These are phyloP conservation scores for Neurospora sp. DNA, from an alignment of 2,329 filamentous ascomycete genomes.

Conservation along the genomic window DNA sequence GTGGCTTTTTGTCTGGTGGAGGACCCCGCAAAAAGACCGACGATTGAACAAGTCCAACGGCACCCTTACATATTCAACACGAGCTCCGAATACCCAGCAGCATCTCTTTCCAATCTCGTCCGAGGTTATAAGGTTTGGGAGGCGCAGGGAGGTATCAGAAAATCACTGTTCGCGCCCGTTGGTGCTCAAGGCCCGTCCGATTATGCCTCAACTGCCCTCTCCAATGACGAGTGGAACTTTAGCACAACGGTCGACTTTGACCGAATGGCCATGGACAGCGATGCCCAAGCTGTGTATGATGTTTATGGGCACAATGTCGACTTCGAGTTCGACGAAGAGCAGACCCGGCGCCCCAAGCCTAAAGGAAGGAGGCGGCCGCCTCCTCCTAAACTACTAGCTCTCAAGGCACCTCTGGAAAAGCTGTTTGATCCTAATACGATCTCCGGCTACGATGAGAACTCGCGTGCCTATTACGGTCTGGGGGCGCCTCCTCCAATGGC, in stretches of 20 bases:
- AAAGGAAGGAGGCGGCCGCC: conserved; percentile 41
- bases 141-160: conserved; percentile 59
- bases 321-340: conserved; percentile 36
- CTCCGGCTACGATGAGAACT: conserved; percentile 55
- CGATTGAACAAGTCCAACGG: conserved; percentile 58
- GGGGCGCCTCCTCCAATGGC: conserved; percentile 28
- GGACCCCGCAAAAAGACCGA: conserved; percentile 57
- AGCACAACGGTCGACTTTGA: conserved; percentile 58
- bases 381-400: conserved; percentile 48
- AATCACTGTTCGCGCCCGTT: conserved; percentile 50
- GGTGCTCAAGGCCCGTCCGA: conserved; percentile 46
- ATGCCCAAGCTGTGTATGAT: conserved; percentile 50
- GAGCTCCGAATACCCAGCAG: conserved; percentile 51
- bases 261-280: conserved; percentile 42
- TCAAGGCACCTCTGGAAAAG: conserved; percentile 52
- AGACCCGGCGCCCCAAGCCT: conserved; percentile 41
- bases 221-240: conserved; percentile 58
- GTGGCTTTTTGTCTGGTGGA: conserved; percentile 65
- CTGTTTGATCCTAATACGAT: conserved; percentile 58
- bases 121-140: conserved; percentile 69
- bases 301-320: conserved; percentile 47
- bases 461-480: conserved; percentile 48
- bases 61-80: conserved; percentile 62
- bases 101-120: conserved; percentile 54
- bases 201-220: conserved; percentile 32